These are phyloP conservation scores for Eremochloa ophiuroides DNA, from an alignment of 176 grass and related monocot genomes.

Conservation along the genomic window DNA sequence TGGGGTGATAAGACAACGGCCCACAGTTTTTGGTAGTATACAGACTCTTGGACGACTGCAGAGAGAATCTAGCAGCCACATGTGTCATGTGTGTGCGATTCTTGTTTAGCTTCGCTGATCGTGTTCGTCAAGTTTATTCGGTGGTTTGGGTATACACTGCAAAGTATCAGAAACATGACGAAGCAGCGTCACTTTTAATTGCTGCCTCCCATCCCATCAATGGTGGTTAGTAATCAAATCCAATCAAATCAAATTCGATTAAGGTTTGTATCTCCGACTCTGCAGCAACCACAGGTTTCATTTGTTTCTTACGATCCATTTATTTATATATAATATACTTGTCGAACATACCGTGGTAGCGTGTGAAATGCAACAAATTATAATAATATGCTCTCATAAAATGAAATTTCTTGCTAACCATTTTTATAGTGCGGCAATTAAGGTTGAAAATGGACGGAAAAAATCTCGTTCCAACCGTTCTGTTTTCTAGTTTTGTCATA, in stretches of 20 bases:
- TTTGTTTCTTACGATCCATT: no score
- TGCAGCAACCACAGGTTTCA: no score
- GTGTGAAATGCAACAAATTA: no score
- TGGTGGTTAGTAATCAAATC: background rate
- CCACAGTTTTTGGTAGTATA: background rate
- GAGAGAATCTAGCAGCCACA: background rate
- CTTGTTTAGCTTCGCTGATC: background rate
- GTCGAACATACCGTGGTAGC: no score
- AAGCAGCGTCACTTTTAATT: background rate
- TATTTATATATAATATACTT: no score
- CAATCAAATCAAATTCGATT: background rate
- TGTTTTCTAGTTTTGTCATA: no score
- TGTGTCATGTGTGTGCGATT: background rate
- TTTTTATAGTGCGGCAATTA: no score
- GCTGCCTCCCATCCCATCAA: background rate
- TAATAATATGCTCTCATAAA: no score
- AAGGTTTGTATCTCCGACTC: background rate
- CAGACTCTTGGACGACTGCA: background rate
- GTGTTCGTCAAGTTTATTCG: background rate
- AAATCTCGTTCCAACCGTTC: no score
- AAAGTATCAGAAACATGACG: background rate
- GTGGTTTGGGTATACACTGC: background rate
- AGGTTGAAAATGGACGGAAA: no score
- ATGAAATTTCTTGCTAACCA: no score
- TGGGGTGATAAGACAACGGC: background rate